Percentiles rank a stretch among this genome's conserved stretches.
Evolutionary conservation across 805 yeast species (phyloP).

Genomic region (Candida palmyrensis): DNA sequence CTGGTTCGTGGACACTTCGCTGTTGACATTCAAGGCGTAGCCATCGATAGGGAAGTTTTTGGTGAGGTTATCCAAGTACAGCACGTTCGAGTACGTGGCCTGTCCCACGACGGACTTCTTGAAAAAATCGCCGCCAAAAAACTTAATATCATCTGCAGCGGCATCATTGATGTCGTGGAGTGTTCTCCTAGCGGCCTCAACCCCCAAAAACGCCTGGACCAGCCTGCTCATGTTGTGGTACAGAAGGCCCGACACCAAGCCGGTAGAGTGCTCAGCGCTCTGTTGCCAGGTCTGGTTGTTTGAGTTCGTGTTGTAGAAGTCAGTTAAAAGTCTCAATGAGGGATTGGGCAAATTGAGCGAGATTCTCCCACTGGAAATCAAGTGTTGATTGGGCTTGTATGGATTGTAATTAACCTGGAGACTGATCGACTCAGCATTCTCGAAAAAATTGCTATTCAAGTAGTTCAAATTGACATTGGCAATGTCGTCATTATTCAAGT

Average conservation of each 20-base stretch:
- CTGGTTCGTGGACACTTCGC: slow-evolving; percentile 42
- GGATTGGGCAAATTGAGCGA: slow-evolving; percentile 43
- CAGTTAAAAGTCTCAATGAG: slow-evolving; percentile 36
- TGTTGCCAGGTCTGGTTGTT: slow-evolving; percentile 46
- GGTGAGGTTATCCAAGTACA: slow-evolving; percentile 16
- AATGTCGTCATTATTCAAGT: slow-evolving; percentile 33
- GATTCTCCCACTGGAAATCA: slow-evolving; percentile 41
- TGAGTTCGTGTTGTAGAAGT: slow-evolving; percentile 31
- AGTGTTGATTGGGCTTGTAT: slow-evolving; percentile 43
- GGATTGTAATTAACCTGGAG: slow-evolving; percentile 45
- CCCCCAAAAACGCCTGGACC: slow-evolving; percentile 38
- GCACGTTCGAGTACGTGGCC: slow-evolving; percentile 17
- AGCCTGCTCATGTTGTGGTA: slow-evolving; percentile 18
- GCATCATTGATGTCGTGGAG: slow-evolving; percentile 45
- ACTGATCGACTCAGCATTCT: slow-evolving; percentile 49
- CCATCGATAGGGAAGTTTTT: slow-evolving; percentile 43
- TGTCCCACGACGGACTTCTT: slow-evolving; percentile 29
- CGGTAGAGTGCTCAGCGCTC: slow-evolving; percentile 50
- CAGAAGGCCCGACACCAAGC: slow-evolving; percentile 49
- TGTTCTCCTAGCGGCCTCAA: slow-evolving; percentile 56
- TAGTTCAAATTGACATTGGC: slow-evolving; percentile 35
- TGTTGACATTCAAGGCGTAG: slow-evolving; percentile 54
- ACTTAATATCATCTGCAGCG: slow-evolving; percentile 42
- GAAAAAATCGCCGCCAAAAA: slow-evolving; percentile 29
- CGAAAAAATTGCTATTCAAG: slow-evolving; percentile 41